Percentiles rank a stretch among this genome's conserved stretches.
Evolutionary conservation across 208 protist species (phyloP).

Genomic region (Blechomonas ayalai): DNA sequence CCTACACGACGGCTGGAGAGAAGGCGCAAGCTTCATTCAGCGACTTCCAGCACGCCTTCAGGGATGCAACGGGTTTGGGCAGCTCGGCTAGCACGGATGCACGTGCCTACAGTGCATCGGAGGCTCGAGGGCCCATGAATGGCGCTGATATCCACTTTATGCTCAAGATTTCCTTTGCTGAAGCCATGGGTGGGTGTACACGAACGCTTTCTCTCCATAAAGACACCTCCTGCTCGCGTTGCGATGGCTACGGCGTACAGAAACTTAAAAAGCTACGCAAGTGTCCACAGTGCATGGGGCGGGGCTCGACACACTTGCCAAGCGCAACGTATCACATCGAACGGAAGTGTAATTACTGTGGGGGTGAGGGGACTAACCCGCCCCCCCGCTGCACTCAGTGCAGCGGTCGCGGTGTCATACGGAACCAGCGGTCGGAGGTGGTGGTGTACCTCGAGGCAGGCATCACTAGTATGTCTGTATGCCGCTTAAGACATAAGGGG

Average conservation of each 20-base stretch:
- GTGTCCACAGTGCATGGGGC: conserved; percentile 80
- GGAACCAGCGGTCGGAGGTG: conserved; percentile 11
- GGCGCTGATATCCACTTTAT: conserved; percentile 58
- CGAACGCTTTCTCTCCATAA: conserved; percentile 35
- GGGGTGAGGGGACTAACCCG: conserved; percentile 55
- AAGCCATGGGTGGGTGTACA: conserved; percentile 54
- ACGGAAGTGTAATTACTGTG: conserved; percentile 66
- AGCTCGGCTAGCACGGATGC: conserved; percentile 1
- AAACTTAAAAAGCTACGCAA: conserved; percentile 18
- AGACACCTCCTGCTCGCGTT: conserved; percentile 37
- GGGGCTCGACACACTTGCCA: conserved; percentile 50
- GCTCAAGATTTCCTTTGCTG: conserved; percentile 62
- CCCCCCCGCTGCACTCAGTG: conserved; percentile 53
- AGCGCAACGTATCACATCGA: conserved; percentile 87
- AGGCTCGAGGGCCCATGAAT: conserved; percentile 21
- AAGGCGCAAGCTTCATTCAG: conserved; percentile 25
- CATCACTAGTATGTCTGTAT: conserved; percentile 23
- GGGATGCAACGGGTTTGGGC: conserved; percentile 27
- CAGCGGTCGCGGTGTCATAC: conserved; percentile 42
- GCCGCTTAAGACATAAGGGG: conserved; percentile 52
- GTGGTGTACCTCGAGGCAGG: conserved; percentile 20
- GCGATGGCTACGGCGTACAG: conserved; percentile 36
- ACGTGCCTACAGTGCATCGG: conserved; percentile 29
- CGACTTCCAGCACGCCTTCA: conserved; percentile 32
- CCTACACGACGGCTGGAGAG: not conserved